Conservation (phyloP, 371 early-diverging fungal species). For the Rhizopus microsporus region DNA sequence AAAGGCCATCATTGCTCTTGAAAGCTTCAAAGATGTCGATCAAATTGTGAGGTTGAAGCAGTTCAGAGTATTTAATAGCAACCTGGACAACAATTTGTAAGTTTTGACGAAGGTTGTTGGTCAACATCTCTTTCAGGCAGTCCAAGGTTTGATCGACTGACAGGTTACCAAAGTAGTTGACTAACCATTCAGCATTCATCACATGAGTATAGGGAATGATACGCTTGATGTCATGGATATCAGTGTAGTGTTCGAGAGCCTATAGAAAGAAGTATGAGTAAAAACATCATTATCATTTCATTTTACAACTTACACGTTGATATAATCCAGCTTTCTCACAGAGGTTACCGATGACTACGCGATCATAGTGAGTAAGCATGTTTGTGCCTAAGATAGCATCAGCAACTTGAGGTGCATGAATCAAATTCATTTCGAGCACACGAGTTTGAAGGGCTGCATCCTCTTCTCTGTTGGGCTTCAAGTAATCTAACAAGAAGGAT, state of each 20-base stretch:
- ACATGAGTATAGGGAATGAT: constrained; percentile 89
- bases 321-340: constrained; percentile 97
- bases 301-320: constrained; percentile 67
- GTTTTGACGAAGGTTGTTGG: constrained; percentile 88
- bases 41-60: constrained; percentile 83
- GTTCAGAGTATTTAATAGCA: constrained; percentile 95
- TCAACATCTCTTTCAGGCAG: constrained; percentile 89
- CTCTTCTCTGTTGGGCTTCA: constrained; percentile 88
- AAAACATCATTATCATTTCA: not conserved
- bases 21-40: constrained; percentile 89
- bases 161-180: constrained; percentile 90
- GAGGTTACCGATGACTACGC: constrained; percentile 83
- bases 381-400: constrained; percentile 96
- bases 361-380: constrained; percentile 95
- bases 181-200: constrained; percentile 85
- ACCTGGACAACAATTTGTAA: constrained; percentile 93
- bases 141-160: constrained; percentile 94
- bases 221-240: constrained; percentile 94
- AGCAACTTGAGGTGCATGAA: constrained; percentile 97
- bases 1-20: constrained; percentile 93
- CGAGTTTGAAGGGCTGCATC: constrained; percentile 93
- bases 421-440: constrained; percentile 95
- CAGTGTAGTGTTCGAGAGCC: constrained; percentile 96
- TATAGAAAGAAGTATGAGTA: constrained; percentile 15
- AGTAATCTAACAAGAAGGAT: constrained; percentile 92